A percentile compares a stretch with the other conserved stretches of the same genome.
Evolutionary conservation across 2,329 filamentous ascomycete species (phyloP).

Genomic region (Aspergillus pseudonomiae): DNA sequence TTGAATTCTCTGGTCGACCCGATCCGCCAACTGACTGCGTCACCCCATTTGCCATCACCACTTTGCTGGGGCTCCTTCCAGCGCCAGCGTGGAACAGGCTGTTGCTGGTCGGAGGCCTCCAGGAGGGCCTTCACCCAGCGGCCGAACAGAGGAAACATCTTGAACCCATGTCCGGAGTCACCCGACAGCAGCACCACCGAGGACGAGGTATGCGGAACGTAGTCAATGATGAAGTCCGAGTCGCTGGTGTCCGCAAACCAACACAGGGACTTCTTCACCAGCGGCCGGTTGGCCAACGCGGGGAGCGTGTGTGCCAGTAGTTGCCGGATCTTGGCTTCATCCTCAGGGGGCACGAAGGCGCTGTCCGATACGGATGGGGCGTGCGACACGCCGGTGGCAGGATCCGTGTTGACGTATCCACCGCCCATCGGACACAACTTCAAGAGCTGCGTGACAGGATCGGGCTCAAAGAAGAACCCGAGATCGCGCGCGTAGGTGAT

Average conservation of each 20-base stretch:
- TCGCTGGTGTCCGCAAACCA: slow-evolving; percentile 66
- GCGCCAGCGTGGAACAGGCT: slow-evolving; percentile 53
- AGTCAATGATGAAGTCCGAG: slow-evolving; percentile 64
- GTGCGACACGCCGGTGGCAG: slow-evolving; percentile 42
- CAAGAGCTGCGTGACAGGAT: slow-evolving; percentile 59
- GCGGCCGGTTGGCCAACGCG: slow-evolving; percentile 55
- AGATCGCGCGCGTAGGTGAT: slow-evolving; percentile 64
- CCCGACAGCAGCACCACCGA: slow-evolving; percentile 58
- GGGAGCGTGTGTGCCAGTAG: slow-evolving; percentile 58
- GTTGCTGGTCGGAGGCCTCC: slow-evolving; percentile 39
- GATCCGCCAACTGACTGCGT: slow-evolving; percentile 53
- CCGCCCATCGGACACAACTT: slow-evolving; percentile 64
- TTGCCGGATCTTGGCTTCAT: slow-evolving; percentile 56
- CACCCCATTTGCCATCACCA: slow-evolving; percentile 40
- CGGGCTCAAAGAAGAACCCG: slow-evolving; percentile 68
- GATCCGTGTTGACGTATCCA: slow-evolving; percentile 58
- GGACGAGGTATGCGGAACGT: slow-evolving; percentile 52
- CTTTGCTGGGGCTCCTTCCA: slow-evolving; percentile 50
- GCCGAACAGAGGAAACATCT: slow-evolving; percentile 64
- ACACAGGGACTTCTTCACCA: slow-evolving; percentile 62
- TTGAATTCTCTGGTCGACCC: slow-evolving; percentile 38
- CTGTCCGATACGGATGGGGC: slow-evolving; percentile 42
- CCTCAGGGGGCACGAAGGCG: slow-evolving; percentile 56
- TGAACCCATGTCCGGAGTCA: slow-evolving; percentile 65
- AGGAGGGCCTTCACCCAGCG: slow-evolving; percentile 57